These are phyloP conservation scores for Globisporangium barbulae DNA, from an alignment of 352 stramenopile species.

Conservation along the genomic window DNA sequence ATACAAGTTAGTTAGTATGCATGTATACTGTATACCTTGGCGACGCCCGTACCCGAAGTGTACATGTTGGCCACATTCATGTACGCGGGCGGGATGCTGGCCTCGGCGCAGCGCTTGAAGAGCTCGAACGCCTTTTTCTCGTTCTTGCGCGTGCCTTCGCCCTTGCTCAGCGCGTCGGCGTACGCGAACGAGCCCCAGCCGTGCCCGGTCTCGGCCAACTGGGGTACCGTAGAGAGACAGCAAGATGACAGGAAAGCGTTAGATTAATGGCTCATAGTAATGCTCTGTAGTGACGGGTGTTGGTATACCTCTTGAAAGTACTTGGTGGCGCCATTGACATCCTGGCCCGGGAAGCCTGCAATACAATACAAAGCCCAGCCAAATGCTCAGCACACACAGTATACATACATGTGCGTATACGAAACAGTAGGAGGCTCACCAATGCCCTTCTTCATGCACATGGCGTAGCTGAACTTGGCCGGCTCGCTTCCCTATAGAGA, in stretches of 20 bases:
- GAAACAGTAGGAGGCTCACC: conserved; percentile 21
- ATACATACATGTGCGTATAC: neutral
- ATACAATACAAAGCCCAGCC: neutral
- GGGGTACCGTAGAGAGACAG: neutral
- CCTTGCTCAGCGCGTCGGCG: conserved; percentile 67
- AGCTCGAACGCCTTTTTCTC: conserved; percentile 79
- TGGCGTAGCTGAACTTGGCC: conserved; percentile 83
- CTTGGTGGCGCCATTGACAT: conserved; percentile 48
- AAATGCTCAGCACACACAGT: conserved; percentile 5
- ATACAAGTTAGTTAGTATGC: neutral
- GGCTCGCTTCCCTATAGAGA: conserved; percentile 56
- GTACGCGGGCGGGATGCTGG: conserved; percentile 62
- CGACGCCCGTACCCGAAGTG: conserved; percentile 49
- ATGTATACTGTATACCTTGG: conserved; percentile 41
- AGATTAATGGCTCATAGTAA: neutral
- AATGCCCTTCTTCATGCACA: conserved; percentile 80
- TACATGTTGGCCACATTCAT: conserved; percentile 88
- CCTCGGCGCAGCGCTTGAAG: conserved; percentile 64
- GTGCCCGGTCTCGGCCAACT: conserved; percentile 62
- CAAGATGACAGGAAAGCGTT: neutral
- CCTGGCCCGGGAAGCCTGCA: conserved; percentile 54
- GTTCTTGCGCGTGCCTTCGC: conserved; percentile 72
- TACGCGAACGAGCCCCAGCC: conserved; percentile 81
- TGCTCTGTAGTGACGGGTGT: neutral
- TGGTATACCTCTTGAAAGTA: conserved; percentile 66